These are phyloP conservation scores for Hemisphaericaspora xylanilytica DNA, from an alignment of 1,139 yeast genomes.

Conservation along the genomic window DNA sequence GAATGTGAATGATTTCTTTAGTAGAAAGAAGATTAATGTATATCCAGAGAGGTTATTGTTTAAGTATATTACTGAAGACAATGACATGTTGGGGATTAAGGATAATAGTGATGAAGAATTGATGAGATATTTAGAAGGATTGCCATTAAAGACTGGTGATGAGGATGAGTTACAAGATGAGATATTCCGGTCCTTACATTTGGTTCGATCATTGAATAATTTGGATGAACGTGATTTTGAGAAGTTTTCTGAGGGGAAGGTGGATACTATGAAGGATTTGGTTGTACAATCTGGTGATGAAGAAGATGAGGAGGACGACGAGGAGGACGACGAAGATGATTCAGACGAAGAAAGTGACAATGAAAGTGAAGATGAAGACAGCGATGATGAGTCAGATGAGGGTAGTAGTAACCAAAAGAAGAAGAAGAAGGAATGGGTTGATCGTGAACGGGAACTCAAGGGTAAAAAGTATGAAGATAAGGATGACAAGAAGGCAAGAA, in stretches of 20 bases:
- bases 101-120: constrained; percentile 45
- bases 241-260: constrained; percentile 76
- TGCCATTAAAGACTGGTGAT: constrained; percentile 56
- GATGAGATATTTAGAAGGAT: constrained; percentile 34
- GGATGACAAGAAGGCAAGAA: constrained; percentile 79
- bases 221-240: constrained; percentile 87
- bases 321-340: constrained; percentile 27
- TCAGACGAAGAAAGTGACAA: constrained; percentile 36
- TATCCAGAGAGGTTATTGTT: constrained; percentile 82
- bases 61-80: constrained; percentile 57
- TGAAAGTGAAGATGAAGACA: constrained; percentile 26
- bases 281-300: constrained; percentile 35
- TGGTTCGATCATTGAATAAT: constrained; percentile 72
- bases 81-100: constrained; percentile 35
- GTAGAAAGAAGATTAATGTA: constrained; percentile 64
- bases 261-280: constrained; percentile 68
- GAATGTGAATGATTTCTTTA: constrained; percentile 86
- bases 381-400: constrained; percentile 34
- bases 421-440: constrained; percentile 41
- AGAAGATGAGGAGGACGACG: constrained; percentile 21
- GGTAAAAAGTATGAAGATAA: constrained; percentile 84
- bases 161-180: constrained; percentile 65
- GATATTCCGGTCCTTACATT: constrained; percentile 80
- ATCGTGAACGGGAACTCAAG: constrained; percentile 37
- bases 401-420: constrained; percentile 19